A percentile compares a stretch with the other conserved stretches of the same genome.
These are phyloP conservation scores for Tricholoma sp. DNA, from an alignment of 768 basidiomycete species.

Conservation along the genomic window DNA sequence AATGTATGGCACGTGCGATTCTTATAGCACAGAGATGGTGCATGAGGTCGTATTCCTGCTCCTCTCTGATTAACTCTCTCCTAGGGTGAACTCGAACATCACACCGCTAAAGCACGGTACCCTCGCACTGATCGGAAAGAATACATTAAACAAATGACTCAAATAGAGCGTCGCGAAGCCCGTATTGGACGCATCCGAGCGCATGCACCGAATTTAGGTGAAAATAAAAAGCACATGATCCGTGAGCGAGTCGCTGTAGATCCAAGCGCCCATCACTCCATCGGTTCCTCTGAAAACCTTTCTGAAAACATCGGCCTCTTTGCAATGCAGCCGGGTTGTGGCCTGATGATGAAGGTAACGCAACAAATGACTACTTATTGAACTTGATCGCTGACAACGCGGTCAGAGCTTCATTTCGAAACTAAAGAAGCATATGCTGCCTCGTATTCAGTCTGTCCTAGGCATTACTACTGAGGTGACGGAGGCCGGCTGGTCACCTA, in stretches of 20 bases:
- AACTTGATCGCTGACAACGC: too few relatives aligned
- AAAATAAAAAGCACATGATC: neutral
- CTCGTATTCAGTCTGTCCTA: too few relatives aligned
- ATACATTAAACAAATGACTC: neutral
- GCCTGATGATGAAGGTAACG: too few relatives aligned
- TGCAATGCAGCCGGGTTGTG: too few relatives aligned
- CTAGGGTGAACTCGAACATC: conserved; percentile 1
- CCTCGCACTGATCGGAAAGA: neutral
- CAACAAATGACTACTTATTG: too few relatives aligned
- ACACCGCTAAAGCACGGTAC: neutral
- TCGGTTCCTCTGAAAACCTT: neutral
- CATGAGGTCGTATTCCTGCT: neutral
- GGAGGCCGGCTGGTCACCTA: too few relatives aligned
- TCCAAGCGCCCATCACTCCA: neutral
- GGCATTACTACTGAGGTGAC: too few relatives aligned
- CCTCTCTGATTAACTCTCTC: too few relatives aligned
- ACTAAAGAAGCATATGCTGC: too few relatives aligned
- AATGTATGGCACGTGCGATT: neutral
- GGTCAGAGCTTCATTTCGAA: too few relatives aligned
- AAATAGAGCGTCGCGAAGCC: neutral
- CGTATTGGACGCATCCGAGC: too few relatives aligned
- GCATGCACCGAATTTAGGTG: neutral
- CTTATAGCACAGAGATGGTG: too few relatives aligned
- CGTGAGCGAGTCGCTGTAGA: neutral
- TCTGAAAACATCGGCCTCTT: neutral